Conservation (phyloP, 2,329 filamentous ascomycete species). For the Botryotinia globosa region DNA sequence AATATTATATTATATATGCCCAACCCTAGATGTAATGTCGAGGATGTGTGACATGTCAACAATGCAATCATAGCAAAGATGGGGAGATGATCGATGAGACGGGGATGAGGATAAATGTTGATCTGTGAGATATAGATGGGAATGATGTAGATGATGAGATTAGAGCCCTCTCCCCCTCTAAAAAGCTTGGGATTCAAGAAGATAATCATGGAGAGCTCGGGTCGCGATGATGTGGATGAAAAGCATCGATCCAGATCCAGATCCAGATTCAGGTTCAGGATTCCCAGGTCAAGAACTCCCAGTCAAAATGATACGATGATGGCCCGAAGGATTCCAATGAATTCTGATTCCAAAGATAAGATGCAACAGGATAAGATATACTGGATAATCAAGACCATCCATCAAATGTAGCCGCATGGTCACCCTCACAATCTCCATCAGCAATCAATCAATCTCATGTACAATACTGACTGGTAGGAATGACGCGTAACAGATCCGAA, state of each 20-base stretch:
- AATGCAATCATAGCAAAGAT: background rate
- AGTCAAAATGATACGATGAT: background rate
- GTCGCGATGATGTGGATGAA: background rate
- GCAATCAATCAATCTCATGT: background rate
- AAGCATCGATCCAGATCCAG: background rate
- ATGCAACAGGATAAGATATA: background rate
- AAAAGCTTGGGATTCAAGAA: background rate
- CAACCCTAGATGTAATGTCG: background rate
- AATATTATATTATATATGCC: too few relatives aligned
- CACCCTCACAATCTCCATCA: background rate
- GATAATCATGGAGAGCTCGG: background rate
- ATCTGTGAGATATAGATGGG: background rate
- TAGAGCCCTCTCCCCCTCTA: background rate
- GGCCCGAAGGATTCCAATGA: background rate
- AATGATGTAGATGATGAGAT: background rate
- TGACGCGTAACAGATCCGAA: background rate
- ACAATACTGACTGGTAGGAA: background rate
- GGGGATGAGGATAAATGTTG: background rate
- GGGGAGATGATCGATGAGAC: background rate
- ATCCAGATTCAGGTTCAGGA: background rate
- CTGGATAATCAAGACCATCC: background rate
- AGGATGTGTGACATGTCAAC: background rate
- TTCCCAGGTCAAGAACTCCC: background rate
- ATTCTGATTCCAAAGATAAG: background rate
- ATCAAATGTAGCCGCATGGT: background rate